Conservation (phyloP, 2,329 filamentous ascomycete species). For the Dendryphion nanum region DNA sequence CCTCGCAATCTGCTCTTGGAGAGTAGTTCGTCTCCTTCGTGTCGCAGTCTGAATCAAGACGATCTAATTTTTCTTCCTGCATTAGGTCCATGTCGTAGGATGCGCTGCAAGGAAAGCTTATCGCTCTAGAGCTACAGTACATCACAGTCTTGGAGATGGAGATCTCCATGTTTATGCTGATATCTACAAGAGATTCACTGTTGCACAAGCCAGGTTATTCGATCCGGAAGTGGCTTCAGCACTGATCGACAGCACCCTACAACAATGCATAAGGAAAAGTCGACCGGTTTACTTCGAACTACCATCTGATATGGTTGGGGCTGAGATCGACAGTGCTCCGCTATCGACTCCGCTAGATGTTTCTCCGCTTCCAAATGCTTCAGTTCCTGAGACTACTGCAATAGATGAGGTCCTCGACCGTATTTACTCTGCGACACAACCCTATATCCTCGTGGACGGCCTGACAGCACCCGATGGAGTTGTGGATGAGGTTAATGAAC, state of each 20-base stretch:
- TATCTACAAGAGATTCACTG: constrained; percentile 51
- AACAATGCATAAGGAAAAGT: constrained; percentile 52
- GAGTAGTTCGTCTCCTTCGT: too few relatives aligned
- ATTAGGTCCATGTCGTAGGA: constrained; percentile 55
- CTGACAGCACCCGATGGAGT: background rate
- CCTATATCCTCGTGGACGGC: constrained; percentile 47
- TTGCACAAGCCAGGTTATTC: constrained; percentile 48
- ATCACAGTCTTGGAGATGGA: constrained; percentile 67
- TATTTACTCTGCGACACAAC: constrained; percentile 47
- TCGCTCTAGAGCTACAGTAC: constrained; percentile 46
- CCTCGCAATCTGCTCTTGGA: too few relatives aligned
- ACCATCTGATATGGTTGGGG: constrained; percentile 52
- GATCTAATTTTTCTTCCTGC: constrained; percentile 23
- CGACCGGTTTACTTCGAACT: constrained; percentile 58
- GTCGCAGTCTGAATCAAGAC: too few relatives aligned
- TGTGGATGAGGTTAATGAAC: constrained; percentile 23
- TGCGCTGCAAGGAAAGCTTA: constrained; percentile 47
- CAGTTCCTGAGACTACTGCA: constrained; percentile 20
- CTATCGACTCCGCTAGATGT: constrained; percentile 22
- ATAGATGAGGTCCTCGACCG: constrained; percentile 40
- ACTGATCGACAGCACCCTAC: constrained; percentile 52
- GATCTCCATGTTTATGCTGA: constrained; percentile 52
- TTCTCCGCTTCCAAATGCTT: constrained; percentile 13
- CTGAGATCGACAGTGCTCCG: constrained; percentile 28
- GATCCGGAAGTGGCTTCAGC: constrained; percentile 47